phyloP scores from a whole-genome alignment of 2,329 filamentous ascomycete genomes.

The Ceratocystis lukuohia region DNA sequence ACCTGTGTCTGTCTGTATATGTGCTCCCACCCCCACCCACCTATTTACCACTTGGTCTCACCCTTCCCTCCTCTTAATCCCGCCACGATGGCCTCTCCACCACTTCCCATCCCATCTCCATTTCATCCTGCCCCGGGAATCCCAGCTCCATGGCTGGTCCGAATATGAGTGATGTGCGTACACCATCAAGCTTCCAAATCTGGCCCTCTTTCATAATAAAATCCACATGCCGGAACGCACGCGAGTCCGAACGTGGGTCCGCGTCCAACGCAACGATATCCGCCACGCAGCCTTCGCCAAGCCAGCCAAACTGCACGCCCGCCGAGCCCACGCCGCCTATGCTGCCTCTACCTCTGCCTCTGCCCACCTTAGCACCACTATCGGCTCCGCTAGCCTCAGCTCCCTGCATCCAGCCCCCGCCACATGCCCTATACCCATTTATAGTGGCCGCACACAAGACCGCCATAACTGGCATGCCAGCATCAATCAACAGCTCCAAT shows the following conservation, averaged over 20 bases:
- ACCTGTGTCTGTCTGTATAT: not conserved
- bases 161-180: conserved; percentile 16
- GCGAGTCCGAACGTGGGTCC: conserved; percentile 31
- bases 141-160: not conserved
- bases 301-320: conserved; percentile 33
- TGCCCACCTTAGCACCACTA: conserved; percentile 2
- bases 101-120: conserved; percentile 19
- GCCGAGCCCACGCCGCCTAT: not conserved
- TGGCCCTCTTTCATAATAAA: conserved; percentile 46
- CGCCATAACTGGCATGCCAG: conserved; percentile 37
- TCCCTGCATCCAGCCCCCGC: conserved; percentile 32
- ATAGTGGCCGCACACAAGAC: conserved; percentile 38
- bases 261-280: conserved; percentile 38
- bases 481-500: conserved; percentile 39
- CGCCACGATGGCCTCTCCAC: conserved; percentile 18
- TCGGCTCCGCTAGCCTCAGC: not conserved
- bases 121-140: not conserved
- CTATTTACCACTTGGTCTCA: not conserved
- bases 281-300: conserved; percentile 36
- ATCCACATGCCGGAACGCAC: conserved; percentile 33
- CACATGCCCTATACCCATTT: conserved; percentile 43
- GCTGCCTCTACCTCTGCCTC: not conserved
- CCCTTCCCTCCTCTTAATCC: not conserved
- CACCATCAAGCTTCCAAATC: conserved; percentile 33
- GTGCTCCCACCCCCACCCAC: not conserved